Evolutionary conservation across 129 eudicot species (phyloP).

Genomic region (Helichrysum umbraculigerum): DNA sequence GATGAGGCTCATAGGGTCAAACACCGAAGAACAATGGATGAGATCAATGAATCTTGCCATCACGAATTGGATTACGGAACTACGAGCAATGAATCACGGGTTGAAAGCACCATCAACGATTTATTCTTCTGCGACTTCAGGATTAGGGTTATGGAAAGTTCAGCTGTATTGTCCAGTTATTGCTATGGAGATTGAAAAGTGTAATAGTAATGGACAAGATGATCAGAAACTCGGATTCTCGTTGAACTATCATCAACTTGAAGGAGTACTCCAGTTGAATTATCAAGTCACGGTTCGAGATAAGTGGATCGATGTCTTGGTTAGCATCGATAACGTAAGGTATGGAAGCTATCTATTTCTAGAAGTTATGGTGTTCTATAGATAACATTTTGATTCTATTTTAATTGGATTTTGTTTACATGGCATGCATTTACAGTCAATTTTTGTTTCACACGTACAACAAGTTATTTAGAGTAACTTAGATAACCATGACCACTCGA

Average conservation of each 20-base stretch:
- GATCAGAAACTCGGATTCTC: slow-evolving; percentile 69
- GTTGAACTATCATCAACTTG: slow-evolving; percentile 72
- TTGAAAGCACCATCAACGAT: slow-evolving; percentile 59
- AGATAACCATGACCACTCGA: neutral
- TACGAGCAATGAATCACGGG: slow-evolving; percentile 21
- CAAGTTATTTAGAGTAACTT: neutral
- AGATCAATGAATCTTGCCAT: slow-evolving; percentile 71
- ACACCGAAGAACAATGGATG: slow-evolving; percentile 76
- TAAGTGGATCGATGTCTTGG: slow-evolving; percentile 75
- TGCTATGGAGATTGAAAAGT: slow-evolving; percentile 69
- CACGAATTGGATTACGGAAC: slow-evolving; percentile 69
- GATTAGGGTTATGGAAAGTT: slow-evolving; percentile 77
- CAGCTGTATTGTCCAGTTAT: slow-evolving; percentile 84
- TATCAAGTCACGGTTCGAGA: slow-evolving; percentile 53
- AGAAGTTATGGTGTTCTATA: neutral
- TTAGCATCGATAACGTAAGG: slow-evolving; percentile 87
- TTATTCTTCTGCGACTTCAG: slow-evolving; percentile 60
- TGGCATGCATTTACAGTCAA: neutral
- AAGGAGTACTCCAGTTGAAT: slow-evolving; percentile 85
- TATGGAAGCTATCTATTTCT: slow-evolving; percentile 30
- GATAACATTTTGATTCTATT: neutral
- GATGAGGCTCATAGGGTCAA: slow-evolving; percentile 68
- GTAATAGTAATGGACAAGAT: slow-evolving; percentile 39
- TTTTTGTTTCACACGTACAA: neutral
- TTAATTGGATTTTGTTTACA: neutral